phyloP scores from a whole-genome alignment of 78 protist species.

The Anaeramoeba ignava region DNA sequence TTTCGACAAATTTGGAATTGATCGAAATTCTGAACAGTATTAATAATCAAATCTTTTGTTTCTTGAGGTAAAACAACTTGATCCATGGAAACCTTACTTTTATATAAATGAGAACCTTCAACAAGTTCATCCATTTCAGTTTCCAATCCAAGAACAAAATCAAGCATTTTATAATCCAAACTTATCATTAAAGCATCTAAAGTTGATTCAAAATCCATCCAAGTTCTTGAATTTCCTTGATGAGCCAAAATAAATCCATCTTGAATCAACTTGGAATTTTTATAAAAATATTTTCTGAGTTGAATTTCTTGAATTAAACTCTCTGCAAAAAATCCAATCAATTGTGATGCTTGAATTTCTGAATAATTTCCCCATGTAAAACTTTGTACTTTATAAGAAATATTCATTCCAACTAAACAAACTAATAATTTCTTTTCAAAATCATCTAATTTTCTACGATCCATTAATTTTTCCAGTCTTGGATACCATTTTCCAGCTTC shows the following conservation, averaged over 20 bases:
- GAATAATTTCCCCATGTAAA: not conserved
- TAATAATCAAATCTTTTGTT: not conserved
- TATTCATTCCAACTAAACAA: not conserved
- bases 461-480: not conserved
- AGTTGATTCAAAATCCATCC: too few species aligned
- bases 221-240: not conserved
- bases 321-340: not conserved
- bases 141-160: not conserved
- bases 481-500: not conserved
- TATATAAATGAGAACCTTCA: not conserved
- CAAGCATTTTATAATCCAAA: not conserved
- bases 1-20: not conserved
- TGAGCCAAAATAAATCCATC: not conserved
- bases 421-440: not conserved
- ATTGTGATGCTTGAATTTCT: not conserved
- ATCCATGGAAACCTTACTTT: not conserved
- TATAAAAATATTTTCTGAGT: not conserved
- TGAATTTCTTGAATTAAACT: not conserved
- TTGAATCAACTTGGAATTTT: not conserved
- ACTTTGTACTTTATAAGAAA: not conserved
- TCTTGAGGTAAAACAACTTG: not conserved
- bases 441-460: not conserved
- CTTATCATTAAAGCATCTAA: not conserved
- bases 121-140: not conserved
- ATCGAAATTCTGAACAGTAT: not conserved